Evolutionary conservation across 2,329 filamentous ascomycete species (phyloP), one percentile per base, ranked within the genome.

Genomic region (Graphiopsis chlorocephala): DNA sequence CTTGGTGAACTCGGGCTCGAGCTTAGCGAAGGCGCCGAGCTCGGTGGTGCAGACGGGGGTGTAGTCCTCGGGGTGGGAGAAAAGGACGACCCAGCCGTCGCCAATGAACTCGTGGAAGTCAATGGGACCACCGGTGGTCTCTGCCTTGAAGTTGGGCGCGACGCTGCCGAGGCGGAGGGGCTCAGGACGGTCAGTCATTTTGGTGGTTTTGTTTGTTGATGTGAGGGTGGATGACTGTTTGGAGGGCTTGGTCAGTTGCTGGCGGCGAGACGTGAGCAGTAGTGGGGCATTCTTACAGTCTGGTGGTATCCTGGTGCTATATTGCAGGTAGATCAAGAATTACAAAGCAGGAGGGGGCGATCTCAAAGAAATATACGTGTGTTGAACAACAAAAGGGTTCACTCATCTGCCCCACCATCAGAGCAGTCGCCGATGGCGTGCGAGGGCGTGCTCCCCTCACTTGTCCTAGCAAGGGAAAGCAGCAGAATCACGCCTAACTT

Each of bases 81-180:
- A 90, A 70, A 90, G 83, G 68, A 90, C 82, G 66, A 88, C 85
- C 87, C 88, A 90, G 71, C 83, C 86, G 80, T 89, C 82, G 72
- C 86, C 88, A 70, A 90, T 88, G 82, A 86, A 90, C 71, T 89
- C 81, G 80, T 90, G 88, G 83, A 90, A 90, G 78, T 89, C 83
- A 75, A 90, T 89, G 63, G 82, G 82, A 65, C 88, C 88, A 68
- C 82, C 76, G 69, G 88, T 90, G 71, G 88, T 89, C 73, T 88
- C 84, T 67, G 88, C 86, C 72, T 88, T 78, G 82, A 90, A 90
- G 82, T 90, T 86, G 71, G 88, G 88, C 73, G 88, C 88, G 74
- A 80, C 82, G 77, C 82, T 87, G 76, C 87, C 87, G 72, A 90
- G 84, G 74, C 87, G 87, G 77, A 90, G 84, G 73, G 80, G 78